Percentiles rank a stretch among this genome's conserved stretches.
Evolutionary conservation across 352 stramenopile species (phyloP).

Genomic region (Pythium guiyangense): DNA sequence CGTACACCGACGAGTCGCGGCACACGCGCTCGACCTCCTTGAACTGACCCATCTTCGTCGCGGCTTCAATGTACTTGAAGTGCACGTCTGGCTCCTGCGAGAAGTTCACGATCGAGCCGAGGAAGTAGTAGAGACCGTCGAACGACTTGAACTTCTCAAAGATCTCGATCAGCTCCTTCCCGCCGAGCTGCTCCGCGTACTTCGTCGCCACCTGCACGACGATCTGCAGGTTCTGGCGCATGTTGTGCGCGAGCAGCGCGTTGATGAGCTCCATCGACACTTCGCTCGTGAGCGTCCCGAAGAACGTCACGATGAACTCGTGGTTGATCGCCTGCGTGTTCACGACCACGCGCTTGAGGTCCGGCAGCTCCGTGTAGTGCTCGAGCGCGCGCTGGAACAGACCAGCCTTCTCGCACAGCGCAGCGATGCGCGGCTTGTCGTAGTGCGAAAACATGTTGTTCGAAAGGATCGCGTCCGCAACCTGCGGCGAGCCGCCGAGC

Average conservation of each 20-base stretch:
- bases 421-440: conserved; percentile 96
- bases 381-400: conserved; percentile 99
- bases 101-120: conserved; percentile 98
- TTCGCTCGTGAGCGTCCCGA: conserved; percentile 97
- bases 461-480: conserved; percentile 99
- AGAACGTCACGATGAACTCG: conserved; percentile 99
- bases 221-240: conserved; percentile 98
- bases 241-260: conserved; percentile 97
- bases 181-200: conserved; percentile 91
- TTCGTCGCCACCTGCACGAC: conserved; percentile 98
- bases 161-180: conserved; percentile 95
- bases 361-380: conserved; percentile 98
- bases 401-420: conserved; percentile 97
- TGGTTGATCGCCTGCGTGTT: conserved; percentile 92
- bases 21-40: conserved; percentile 99
- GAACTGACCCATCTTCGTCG: conserved; percentile 99
- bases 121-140: conserved; percentile 98
- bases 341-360: conserved; percentile 95
- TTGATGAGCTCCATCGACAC: conserved; percentile 98
- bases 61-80: conserved; percentile 99
- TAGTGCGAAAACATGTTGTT: conserved; percentile 99
- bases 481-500: conserved; percentile 97
- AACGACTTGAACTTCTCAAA: conserved; percentile 99
- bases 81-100: conserved; percentile 98
- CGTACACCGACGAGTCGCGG: conserved; percentile 99